A percentile compares a stretch with the other conserved stretches of the same genome.
phyloP scores from a whole-genome alignment of 1,284 basidiomycete species.

The Ganoderma resinaceum region DNA sequence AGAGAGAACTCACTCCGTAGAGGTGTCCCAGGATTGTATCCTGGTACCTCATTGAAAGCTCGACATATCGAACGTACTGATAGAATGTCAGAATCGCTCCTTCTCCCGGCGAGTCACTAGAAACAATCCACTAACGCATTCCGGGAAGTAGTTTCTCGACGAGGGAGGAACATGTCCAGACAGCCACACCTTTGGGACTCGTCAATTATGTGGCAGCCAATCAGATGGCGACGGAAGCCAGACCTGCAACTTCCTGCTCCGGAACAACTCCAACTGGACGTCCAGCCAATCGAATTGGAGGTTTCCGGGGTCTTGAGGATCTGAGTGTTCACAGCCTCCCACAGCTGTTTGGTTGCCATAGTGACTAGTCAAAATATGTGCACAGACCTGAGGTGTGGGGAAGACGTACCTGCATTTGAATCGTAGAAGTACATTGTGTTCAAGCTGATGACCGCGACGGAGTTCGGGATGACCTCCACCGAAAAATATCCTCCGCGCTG shows the following conservation, averaged over 20 bases:
- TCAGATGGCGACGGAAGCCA: conserved; percentile 21
- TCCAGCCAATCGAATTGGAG: conserved; percentile 92
- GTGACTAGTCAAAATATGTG: conserved; percentile 30
- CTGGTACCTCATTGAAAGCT: conserved; percentile 84
- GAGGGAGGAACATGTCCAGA: conserved; percentile 83
- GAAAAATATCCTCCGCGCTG: conserved; percentile 88
- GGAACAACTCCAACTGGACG: conserved; percentile 79
- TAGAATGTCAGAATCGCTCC: conserved; percentile 23
- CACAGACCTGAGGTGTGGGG: conserved; percentile 15
- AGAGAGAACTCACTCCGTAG: conserved; percentile 71
- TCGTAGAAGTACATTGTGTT: conserved; percentile 96
- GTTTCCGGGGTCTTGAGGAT: conserved; percentile 80
- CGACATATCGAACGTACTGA: conserved; percentile 84
- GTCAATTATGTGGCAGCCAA: conserved; percentile 29
- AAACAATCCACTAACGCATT: conserved; percentile 68
- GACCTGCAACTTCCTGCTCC: conserved; percentile 82
- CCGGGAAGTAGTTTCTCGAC: conserved; percentile 82
- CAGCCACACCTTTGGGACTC: conserved; percentile 43
- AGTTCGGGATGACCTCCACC: conserved; percentile 80
- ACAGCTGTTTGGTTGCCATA: conserved; percentile 49
- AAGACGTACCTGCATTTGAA: conserved; percentile 79
- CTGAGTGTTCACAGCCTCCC: conserved; percentile 69
- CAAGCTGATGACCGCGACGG: conserved; percentile 83
- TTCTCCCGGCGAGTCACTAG: conserved; percentile 20
- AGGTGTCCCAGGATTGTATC: conserved; percentile 92